phyloP scores from a whole-genome alignment of 2,329 filamentous ascomycete species.

The Blastomyces emzantsi region DNA sequence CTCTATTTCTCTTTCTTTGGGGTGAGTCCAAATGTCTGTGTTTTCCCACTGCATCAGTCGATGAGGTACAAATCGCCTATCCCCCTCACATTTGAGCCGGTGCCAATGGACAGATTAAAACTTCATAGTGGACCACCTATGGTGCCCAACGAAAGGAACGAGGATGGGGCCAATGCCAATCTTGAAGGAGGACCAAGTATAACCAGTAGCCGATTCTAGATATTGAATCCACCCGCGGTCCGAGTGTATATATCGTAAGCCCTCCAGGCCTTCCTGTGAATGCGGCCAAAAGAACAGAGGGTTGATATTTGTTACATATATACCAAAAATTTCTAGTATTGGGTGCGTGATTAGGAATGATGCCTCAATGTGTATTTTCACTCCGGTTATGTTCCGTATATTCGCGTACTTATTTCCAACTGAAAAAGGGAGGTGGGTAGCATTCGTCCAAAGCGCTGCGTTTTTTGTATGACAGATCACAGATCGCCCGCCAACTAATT shows the following conservation, averaged over 20 bases:
- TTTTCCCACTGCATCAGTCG: background rate
- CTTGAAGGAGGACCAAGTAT: too few species aligned
- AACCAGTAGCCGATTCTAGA: background rate
- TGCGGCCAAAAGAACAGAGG: background rate
- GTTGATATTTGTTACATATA: background rate
- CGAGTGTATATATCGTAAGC: background rate
- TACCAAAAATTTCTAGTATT: background rate
- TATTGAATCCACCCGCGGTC: too few species aligned
- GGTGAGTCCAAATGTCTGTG: background rate
- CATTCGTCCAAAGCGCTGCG: background rate
- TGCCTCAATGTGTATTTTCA: background rate
- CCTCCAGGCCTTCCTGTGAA: background rate
- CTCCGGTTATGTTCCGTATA: background rate
- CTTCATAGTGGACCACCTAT: background rate
- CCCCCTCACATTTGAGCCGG: background rate
- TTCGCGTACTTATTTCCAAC: background rate
- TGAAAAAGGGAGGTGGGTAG: background rate
- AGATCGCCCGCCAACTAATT: background rate
- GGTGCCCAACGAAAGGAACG: background rate
- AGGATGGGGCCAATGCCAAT: background rate
- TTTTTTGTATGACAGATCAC: too few species aligned
- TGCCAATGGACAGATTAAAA: background rate
- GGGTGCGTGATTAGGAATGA: background rate
- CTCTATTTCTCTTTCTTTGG: background rate
- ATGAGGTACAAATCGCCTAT: background rate